These are phyloP conservation scores for Hymenotorrendiella dingleyae DNA, from an alignment of 2,329 filamentous ascomycete species.

Conservation along the genomic window DNA sequence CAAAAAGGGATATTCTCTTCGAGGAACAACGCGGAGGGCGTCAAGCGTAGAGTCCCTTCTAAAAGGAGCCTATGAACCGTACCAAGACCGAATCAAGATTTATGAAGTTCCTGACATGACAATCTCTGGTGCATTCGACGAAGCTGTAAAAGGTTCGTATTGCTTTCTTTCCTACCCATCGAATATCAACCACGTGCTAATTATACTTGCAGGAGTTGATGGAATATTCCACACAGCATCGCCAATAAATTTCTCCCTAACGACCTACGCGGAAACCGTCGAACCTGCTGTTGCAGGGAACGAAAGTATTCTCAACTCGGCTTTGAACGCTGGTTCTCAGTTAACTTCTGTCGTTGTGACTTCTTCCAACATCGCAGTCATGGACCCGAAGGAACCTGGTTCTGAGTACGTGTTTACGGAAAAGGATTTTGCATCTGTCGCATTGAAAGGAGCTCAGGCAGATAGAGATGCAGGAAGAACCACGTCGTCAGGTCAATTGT, in stretches of 20 bases:
- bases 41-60: constrained; percentile 20
- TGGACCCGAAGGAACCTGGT: constrained; percentile 17
- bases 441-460: constrained; percentile 28
- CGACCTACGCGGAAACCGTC: constrained; percentile 28
- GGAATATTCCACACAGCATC: constrained; percentile 30
- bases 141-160: constrained; percentile 22
- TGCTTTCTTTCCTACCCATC: neutral
- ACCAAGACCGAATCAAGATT: constrained; percentile 24
- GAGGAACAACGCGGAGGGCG: constrained; percentile 26
- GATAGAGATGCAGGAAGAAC: constrained; percentile 23
- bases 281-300: constrained; percentile 24
- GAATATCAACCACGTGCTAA: constrained; percentile 6
- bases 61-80: constrained; percentile 24
- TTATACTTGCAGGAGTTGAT: constrained; percentile 20
- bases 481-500: constrained; percentile 22
- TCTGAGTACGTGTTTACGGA: constrained; percentile 24
- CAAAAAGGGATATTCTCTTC: constrained; percentile 26
- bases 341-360: constrained; percentile 39
- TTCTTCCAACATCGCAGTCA: constrained; percentile 28
- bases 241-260: constrained; percentile 27
- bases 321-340: constrained; percentile 29
- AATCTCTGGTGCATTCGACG: constrained; percentile 25
- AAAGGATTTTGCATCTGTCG: constrained; percentile 28
- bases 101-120: constrained; percentile 28
- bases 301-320: constrained; percentile 25